These are phyloP conservation scores for Eucalyptus camaldulensis DNA, from an alignment of 345 rosid genomes.

Conservation along the genomic window DNA sequence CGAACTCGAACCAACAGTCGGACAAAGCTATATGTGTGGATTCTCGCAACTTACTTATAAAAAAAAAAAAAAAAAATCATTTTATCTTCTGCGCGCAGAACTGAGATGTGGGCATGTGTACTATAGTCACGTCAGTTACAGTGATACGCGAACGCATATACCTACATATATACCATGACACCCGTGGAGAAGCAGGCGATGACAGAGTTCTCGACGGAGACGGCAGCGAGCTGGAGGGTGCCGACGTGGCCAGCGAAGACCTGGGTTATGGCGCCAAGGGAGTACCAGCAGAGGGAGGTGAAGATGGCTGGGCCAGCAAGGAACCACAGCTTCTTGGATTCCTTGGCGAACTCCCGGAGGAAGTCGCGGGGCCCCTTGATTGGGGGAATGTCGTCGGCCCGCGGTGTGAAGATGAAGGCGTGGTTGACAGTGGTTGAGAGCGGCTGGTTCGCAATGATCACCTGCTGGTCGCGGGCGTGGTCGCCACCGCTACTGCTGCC, in stretches of 20 bases:
- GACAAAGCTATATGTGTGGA: background rate
- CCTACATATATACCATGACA: conserved; percentile 27
- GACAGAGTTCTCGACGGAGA: conserved; percentile 81
- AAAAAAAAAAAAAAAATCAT: background rate
- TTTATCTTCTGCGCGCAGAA: background rate
- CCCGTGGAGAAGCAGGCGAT: conserved; percentile 89
- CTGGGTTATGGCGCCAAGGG: conserved; percentile 85
- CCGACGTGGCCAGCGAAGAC: conserved; percentile 71
- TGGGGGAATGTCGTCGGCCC: conserved; percentile 52
- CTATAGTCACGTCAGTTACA: background rate
- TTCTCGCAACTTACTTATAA: background rate
- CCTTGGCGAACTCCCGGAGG: conserved; percentile 35
- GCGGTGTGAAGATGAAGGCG: conserved; percentile 18
- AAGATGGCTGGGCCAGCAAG: conserved; percentile 94
- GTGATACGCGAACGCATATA: background rate
- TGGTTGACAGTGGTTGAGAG: background rate
- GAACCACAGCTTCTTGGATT: conserved; percentile 68
- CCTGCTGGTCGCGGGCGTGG: background rate
- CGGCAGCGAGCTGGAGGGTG: conserved; percentile 66
- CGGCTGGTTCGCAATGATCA: background rate
- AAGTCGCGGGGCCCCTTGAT: conserved; percentile 35
- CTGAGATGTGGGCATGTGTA: background rate
- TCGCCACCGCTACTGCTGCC: background rate
- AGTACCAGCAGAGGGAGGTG: conserved; percentile 69
- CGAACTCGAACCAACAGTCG: background rate